phyloP scores from a whole-genome alignment of 306 rosid genomes.

The Notholithocarpus densiflorus region DNA sequence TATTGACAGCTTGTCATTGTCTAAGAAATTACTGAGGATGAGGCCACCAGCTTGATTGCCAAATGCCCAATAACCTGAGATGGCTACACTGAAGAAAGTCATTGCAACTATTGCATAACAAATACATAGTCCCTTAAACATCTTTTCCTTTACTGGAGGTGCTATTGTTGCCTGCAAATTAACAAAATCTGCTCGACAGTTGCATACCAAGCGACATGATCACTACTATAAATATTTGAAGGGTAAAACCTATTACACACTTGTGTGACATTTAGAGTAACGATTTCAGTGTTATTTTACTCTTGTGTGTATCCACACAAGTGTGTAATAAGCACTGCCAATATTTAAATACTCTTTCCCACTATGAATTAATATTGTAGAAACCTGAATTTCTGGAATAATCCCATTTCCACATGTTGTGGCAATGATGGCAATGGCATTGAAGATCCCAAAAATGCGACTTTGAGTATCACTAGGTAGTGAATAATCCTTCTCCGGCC shows the following conservation, averaged over 20 bases:
- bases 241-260: too few species aligned
- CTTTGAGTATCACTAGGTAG: constrained; percentile 34
- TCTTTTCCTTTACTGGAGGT: constrained; percentile 78
- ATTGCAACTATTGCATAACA: constrained; percentile 42
- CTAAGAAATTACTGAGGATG: constrained; percentile 53
- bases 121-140: constrained; percentile 67
- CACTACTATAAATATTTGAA: too few species aligned
- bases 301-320: too few species aligned
- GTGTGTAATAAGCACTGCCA: too few species aligned
- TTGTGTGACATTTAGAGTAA: too few species aligned
- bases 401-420: constrained; percentile 76
- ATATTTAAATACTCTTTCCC: too few species aligned
- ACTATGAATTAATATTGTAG: neutral
- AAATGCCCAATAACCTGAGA: constrained; percentile 85
- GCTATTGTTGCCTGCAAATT: constrained; percentile 67
- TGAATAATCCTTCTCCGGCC: constrained; percentile 56
- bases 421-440: constrained; percentile 74
- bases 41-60: constrained; percentile 58
- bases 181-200: neutral
- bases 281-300: too few species aligned
- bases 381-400: constrained; percentile 82
- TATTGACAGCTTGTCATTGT: constrained; percentile 24
- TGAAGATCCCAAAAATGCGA: constrained; percentile 60
- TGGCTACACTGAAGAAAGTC: constrained; percentile 62
- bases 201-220: too few species aligned